Base-by-base conservation (phyloP, 23 red algal species). In the Gracilaria domingensis region DNA sequence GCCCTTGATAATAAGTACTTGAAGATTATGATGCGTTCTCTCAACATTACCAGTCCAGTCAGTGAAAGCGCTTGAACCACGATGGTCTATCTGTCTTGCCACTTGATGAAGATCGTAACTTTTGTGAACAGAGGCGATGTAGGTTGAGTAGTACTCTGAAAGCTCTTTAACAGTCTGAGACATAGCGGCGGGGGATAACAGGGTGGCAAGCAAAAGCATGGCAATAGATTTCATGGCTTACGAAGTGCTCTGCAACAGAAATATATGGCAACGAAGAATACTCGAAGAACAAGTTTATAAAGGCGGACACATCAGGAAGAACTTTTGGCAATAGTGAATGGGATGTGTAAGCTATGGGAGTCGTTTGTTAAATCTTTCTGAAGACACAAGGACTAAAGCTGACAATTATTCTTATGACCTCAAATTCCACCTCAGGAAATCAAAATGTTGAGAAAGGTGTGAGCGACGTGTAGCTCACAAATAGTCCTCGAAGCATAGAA, bases 11-110 rank as follows among this genome's bases (percentile, higher is more conserved):
- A 77, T 50, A 33, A 77, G 17, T 0, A 50, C 72, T n/a, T 51
- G 39, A 28, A 77, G 35, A 50, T 51, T 40, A 51, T 77, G 40
- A 50, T 51, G 72, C 9, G n/a, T 29, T 24, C 8, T 50, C 45
- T 77, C 40, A 0, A 77, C 72, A 77, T 25, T 7, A 49, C 72
- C 72, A 51, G 72, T 51, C 72, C 72, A 77, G 45, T 77, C 72
- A 77, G 3, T 13, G 17, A 28, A 77, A 25, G 23, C n/a, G 50
- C 8, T 32, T 2, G 72, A 77, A 40, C 30, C 72, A 39, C 72
- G 72, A 28, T 51, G 20, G 21, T 50, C 28, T 16, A 77, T 50
- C 26, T 49, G 39, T 25, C 21, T 45, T 24, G 72, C 72, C 8
- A 77, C 72, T 2, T 25, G 72, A 30, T 48, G 34, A 77, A 20